phyloP scores from a whole-genome alignment of 306 rosid species.

The Begonia loranthoides region DNA sequence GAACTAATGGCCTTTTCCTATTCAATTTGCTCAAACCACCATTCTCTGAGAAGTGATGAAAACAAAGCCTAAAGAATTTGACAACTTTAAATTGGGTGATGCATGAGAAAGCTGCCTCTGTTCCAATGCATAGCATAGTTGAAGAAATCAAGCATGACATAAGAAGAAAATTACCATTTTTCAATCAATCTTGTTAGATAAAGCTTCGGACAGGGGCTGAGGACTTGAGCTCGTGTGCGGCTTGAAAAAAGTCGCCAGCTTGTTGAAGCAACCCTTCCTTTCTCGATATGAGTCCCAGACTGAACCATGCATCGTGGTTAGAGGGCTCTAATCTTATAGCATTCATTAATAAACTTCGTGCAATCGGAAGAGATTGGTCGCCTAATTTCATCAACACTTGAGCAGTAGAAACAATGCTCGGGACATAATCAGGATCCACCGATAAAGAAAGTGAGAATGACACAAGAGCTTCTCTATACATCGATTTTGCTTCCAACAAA shows the following conservation, averaged over 20 bases:
- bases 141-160: too few species aligned
- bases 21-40: too few species aligned
- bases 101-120: too few species aligned
- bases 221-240: constrained; percentile 53
- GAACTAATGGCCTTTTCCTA: too few species aligned
- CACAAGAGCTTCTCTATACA: constrained; percentile 52
- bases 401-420: constrained; percentile 61
- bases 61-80: too few species aligned
- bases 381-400: constrained; percentile 49
- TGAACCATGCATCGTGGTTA: constrained; percentile 66
- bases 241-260: constrained; percentile 79
- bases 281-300: constrained; percentile 54
- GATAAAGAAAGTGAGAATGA: constrained; percentile 55
- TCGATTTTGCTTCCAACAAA: constrained; percentile 45
- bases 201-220: constrained; percentile 61
- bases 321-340: constrained; percentile 64
- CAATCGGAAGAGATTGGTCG: constrained; percentile 43
- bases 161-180: too few species aligned
- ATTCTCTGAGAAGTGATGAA: too few species aligned
- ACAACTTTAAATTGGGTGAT: too few species aligned
- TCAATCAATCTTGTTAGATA: constrained; percentile 5
- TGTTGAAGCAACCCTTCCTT: constrained; percentile 50
- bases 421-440: constrained; percentile 56
- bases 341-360: constrained; percentile 68
- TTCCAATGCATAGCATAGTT: too few species aligned